Conservation (phyloP, 208 protist genomes). For the Leishmania aethiopica region DNA sequence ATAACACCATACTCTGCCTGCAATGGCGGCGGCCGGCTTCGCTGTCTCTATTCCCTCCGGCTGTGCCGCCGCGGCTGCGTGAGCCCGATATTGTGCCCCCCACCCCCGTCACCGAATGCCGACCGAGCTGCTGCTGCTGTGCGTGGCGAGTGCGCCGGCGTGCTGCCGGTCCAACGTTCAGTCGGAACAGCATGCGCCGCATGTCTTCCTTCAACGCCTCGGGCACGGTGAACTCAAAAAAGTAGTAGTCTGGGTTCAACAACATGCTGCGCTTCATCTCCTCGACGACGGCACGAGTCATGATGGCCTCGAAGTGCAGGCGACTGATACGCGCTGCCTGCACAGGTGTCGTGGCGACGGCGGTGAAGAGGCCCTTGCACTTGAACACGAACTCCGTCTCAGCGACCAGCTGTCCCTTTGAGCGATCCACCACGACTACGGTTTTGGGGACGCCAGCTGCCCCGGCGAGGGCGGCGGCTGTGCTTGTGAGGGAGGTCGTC, state of each 20-base stretch:
- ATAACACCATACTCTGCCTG: neutral
- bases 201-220: constrained; percentile 54
- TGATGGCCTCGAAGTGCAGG: constrained; percentile 70
- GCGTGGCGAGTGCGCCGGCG: constrained; percentile 8
- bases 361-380: constrained; percentile 53
- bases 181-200: constrained; percentile 33
- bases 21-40: neutral
- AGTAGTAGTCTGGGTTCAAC: constrained; percentile 51
- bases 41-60: neutral
- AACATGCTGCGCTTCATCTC: constrained; percentile 55
- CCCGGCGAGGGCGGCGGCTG: neutral
- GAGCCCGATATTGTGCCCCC: constrained; percentile 1
- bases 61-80: neutral
- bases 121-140: constrained; percentile 1
- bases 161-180: constrained; percentile 10
- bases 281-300: constrained; percentile 38
- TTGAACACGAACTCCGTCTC: constrained; percentile 68
- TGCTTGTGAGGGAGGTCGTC: neutral
- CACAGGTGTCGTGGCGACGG: constrained; percentile 41
- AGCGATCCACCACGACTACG: constrained; percentile 27
- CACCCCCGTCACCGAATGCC: neutral
- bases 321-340: constrained; percentile 64
- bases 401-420: constrained; percentile 48
- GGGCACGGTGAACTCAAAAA: constrained; percentile 45
- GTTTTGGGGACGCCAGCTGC: neutral